These are phyloP conservation scores for Yamadazyma phyllophila DNA, from an alignment of 805 yeast species.

Conservation along the genomic window DNA sequence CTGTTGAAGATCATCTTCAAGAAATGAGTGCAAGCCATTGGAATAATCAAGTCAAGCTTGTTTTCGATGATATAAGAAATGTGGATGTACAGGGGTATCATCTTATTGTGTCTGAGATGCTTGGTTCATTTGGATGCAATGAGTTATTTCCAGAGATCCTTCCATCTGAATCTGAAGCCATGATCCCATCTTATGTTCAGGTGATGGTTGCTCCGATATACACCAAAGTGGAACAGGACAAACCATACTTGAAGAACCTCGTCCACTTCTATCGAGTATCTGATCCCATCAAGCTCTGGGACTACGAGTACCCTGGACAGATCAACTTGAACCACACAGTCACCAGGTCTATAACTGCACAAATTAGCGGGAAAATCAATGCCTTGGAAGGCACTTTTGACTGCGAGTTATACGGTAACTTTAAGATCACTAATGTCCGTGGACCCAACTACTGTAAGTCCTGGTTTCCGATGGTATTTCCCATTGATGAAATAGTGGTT, in stretches of 20 bases:
- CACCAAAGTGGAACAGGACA: constrained; percentile 42
- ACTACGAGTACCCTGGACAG: constrained; percentile 10
- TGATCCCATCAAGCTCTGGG: constrained; percentile 8
- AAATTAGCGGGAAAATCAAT: constrained; percentile 56
- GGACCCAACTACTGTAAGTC: constrained; percentile 24
- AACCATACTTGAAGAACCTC: constrained; percentile 11
- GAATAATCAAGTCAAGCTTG: constrained; percentile 49
- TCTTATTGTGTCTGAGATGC: constrained; percentile 72
- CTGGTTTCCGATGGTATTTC: constrained; percentile 41
- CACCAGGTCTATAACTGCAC: constrained; percentile 33
- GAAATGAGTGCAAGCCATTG: constrained; percentile 33
- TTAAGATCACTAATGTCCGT: constrained; percentile 47
- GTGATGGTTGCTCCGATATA: constrained; percentile 67
- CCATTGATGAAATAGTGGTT: constrained; percentile 18
- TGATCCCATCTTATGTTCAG: constrained; percentile 49
- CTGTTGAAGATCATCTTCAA: constrained; percentile 10
- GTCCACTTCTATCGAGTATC: constrained; percentile 10
- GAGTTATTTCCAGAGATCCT: constrained; percentile 83
- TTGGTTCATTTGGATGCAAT: constrained; percentile 93
- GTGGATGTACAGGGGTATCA: constrained; percentile 36
- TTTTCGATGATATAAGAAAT: constrained; percentile 57
- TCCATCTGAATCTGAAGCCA: constrained; percentile 16
- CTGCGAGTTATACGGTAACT: constrained; percentile 63
- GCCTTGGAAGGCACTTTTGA: constrained; percentile 75
- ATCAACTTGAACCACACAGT: constrained; percentile 3